Base-by-base conservation (phyloP, 2,329 filamentous ascomycete genomes). In the Tolypocladium paradoxum region DNA sequence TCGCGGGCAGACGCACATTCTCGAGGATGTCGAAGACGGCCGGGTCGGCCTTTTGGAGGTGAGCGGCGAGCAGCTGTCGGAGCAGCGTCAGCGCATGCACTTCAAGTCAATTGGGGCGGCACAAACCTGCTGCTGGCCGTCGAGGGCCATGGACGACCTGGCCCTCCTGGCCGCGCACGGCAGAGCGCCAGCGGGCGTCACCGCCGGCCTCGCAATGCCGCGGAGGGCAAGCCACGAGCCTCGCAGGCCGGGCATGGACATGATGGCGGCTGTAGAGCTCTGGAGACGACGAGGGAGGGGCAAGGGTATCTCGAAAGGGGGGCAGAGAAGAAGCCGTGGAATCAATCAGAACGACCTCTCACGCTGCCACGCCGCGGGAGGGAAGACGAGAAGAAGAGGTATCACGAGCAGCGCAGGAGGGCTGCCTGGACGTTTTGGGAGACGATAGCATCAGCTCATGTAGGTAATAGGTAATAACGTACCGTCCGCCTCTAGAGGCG, bases 11-110 rank as follows among this genome's bases (percentile, higher is more conserved):
- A 54, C 53, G 38, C 72, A 95, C 90, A 80, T 90, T 92, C 70
- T 95, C 87, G 61, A 97, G 83, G 63, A 97, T 96, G 51, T 88
- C 83, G 68, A 84, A 95, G 60, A 97, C 86, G 49, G 84, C 77
- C 46, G 92, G 89, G 69, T 97, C 93, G 59, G 90, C 89, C 64
- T 93, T 81, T 67, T 90, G 79, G 51, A 99, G 80, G 66, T 87
- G 78, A 53, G 87, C 79, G 48, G 87, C 82, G 52, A 99, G 84
- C 53, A 96, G 75, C 90, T 96, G 60, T 48, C 31, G 18, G 27
- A n/a, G 27, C 37, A 22, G 14, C 34, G 54, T 61, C 45, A 64
- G 60, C 34, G 37, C 53, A 61, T 58, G 58, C 55, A 56, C 51
- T 2, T 16, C 18, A 27, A n/a, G 51, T 18, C 38, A 50, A 49